Conservation (phyloP, 495 filamentous ascomycete genomes). For the Antarctomyces pellizariae region DNA sequence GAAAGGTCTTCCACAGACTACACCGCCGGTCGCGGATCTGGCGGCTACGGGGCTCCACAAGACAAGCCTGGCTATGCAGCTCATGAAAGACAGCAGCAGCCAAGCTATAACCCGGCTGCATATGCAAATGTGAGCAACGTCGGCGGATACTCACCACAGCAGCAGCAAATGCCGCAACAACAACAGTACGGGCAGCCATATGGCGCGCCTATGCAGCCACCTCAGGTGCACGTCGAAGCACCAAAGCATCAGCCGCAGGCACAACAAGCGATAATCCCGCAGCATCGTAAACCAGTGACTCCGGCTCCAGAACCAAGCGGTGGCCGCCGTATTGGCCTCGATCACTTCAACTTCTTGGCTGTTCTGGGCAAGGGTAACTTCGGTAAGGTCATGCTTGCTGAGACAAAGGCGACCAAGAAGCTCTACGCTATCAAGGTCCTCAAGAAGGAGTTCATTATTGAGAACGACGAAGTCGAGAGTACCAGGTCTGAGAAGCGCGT, state of each 20-base stretch:
- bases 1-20: constrained; percentile 22
- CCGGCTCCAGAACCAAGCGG: constrained; percentile 37
- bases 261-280: constrained; percentile 15
- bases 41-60: constrained; percentile 9
- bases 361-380: constrained; percentile 99
- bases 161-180: constrained; percentile 12
- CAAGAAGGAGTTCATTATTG: constrained; percentile 99
- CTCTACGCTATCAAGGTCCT: constrained; percentile 97
- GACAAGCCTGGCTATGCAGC: constrained; percentile 2
- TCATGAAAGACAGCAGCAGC: constrained; percentile 19
- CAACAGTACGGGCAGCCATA: constrained; percentile 9
- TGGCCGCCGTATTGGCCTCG: constrained; percentile 68
- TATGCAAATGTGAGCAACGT: constrained; percentile 44
- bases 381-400: constrained; percentile 97
- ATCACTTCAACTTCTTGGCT: constrained; percentile 98
- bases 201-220: constrained; percentile 12
- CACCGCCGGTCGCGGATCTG: constrained; percentile 14
- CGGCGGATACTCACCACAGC: constrained; percentile 18
- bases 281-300: constrained; percentile 25
- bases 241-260: constrained; percentile 20
- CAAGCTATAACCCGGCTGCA: constrained; percentile 47
- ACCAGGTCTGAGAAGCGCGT: constrained; percentile 94
- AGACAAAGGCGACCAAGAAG: constrained; percentile 78
- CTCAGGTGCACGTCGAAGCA: constrained; percentile 9
- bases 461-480: constrained; percentile 99